These are phyloP conservation scores for Sugiyamaella grinbergsii DNA, from an alignment of 1,139 yeast genomes.

Conservation along the genomic window DNA sequence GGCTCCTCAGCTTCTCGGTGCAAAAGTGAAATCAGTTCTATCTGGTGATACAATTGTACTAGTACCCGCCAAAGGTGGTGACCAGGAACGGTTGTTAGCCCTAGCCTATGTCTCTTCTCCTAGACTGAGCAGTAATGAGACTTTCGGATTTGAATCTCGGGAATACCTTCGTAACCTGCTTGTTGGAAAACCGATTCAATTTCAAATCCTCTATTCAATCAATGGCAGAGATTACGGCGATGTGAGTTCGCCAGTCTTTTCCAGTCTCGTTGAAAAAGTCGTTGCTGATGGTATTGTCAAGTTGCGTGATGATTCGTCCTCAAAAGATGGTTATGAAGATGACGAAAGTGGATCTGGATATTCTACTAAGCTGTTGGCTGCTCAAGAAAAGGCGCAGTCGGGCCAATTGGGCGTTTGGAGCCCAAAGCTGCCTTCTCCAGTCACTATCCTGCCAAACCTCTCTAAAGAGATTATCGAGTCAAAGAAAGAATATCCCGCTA, in stretches of 20 bases:
- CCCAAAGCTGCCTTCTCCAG: slow-evolving; percentile 30
- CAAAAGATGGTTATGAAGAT: slow-evolving; percentile 42
- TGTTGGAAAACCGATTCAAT: slow-evolving; percentile 68
- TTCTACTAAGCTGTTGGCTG: slow-evolving; percentile 42
- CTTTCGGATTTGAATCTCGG: slow-evolving; percentile 56
- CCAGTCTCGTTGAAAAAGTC: slow-evolving; percentile 59
- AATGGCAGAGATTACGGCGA: slow-evolving; percentile 74
- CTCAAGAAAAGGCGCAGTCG: slow-evolving; percentile 56
- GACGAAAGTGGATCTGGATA: slow-evolving; percentile 40
- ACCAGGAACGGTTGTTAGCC: slow-evolving; percentile 63
- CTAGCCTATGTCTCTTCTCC: slow-evolving; percentile 67
- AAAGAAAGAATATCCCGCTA: slow-evolving; percentile 51
- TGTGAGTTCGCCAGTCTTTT: slow-evolving; percentile 62
- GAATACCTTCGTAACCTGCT: slow-evolving; percentile 65
- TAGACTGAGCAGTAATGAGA: slow-evolving; percentile 45
- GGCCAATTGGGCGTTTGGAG: slow-evolving; percentile 62
- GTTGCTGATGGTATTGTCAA: slow-evolving; percentile 63
- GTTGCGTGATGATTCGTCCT: slow-evolving; percentile 56
- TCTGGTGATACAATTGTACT: slow-evolving; percentile 77
- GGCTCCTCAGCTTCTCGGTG: slow-evolving; percentile 24
- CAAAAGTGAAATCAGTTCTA: slow-evolving; percentile 62
- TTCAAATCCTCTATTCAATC: slow-evolving; percentile 57
- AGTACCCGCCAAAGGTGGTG: slow-evolving; percentile 48
- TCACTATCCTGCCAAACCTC: slow-evolving; percentile 44
- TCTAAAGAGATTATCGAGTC: slow-evolving; percentile 36